These are phyloP conservation scores for Pistacia vera DNA, from an alignment of 345 rosid species.

Conservation along the genomic window DNA sequence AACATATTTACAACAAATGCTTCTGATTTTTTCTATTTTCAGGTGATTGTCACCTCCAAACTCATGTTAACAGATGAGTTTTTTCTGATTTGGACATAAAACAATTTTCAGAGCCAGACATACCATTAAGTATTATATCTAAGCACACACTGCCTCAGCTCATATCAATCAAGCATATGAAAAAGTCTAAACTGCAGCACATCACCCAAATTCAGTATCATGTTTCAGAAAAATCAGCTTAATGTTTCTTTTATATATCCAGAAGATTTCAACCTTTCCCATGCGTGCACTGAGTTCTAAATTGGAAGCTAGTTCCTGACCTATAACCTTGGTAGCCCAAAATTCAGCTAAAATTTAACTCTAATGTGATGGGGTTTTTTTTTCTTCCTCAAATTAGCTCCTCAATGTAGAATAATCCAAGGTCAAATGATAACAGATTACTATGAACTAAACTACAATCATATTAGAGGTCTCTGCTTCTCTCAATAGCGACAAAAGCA, in stretches of 20 bases:
- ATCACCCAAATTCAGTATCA: not conserved
- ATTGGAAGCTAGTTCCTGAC: too few species aligned
- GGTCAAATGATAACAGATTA: not conserved
- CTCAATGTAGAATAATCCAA: not conserved
- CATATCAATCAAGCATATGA: not conserved
- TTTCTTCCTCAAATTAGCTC: not conserved
- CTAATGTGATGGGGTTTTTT: not conserved
- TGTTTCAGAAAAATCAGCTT: too few species aligned
- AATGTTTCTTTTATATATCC: too few species aligned
- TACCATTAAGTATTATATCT: not conserved
- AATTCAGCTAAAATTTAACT: not conserved
- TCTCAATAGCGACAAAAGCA: not conserved
- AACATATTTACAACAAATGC: not conserved
- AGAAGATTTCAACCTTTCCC: too few species aligned
- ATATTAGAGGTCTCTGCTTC: not conserved
- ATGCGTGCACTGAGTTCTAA: too few species aligned
- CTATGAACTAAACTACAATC: not conserved
- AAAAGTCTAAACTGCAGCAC: conserved; percentile 2
- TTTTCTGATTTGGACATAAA: not conserved
- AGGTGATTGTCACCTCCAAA: not conserved
- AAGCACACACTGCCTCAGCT: not conserved
- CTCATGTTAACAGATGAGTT: not conserved
- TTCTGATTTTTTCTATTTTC: not conserved
- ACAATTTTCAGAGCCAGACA: not conserved
- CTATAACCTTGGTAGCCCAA: not conserved